A percentile compares a stretch with the other conserved stretches of the same genome.
Evolutionary conservation across 441 rosid genomes (phyloP).

Genomic region (Populus trichocarpa): DNA sequence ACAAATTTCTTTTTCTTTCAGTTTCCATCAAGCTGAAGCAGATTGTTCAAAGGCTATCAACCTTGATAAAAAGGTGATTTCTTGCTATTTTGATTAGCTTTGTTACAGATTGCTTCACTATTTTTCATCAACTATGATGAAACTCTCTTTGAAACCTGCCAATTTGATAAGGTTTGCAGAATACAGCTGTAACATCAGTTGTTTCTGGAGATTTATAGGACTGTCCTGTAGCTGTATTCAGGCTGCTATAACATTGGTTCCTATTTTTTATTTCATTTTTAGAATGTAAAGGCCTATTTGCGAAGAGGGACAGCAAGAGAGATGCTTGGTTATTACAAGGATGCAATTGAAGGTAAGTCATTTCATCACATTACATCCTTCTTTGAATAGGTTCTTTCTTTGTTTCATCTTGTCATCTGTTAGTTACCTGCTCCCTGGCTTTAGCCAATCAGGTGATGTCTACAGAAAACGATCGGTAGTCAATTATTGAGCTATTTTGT

Average conservation of each 20-base stretch:
- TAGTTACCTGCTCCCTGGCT: background rate
- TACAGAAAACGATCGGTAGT: too few relatives aligned
- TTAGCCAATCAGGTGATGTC: background rate
- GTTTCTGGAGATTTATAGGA: background rate
- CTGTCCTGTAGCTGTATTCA: background rate
- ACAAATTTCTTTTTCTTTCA: slow-evolving; percentile 28
- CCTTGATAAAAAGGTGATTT: slow-evolving; percentile 84
- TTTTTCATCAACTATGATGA: background rate
- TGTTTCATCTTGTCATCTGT: background rate
- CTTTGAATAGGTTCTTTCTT: background rate
- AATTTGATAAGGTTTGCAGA: background rate
- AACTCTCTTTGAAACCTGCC: background rate
- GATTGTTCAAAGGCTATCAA: slow-evolving; percentile 80
- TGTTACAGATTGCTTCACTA: background rate
- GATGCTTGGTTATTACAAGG: slow-evolving; percentile 69
- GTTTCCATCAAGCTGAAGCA: slow-evolving; percentile 84
- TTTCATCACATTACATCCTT: background rate
- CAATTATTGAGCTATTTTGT: background rate
- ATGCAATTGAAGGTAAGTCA: slow-evolving; percentile 73
- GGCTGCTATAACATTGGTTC: background rate
- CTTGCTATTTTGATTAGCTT: background rate
- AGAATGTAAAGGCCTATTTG: slow-evolving; percentile 88
- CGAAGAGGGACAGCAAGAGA: slow-evolving; percentile 98
- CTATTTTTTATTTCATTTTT: slow-evolving; percentile 17
- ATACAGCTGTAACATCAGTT: background rate